Evolutionary conservation across 129 eudicot genomes (phyloP).

Genomic region (Smallanthus sonchifolius): DNA sequence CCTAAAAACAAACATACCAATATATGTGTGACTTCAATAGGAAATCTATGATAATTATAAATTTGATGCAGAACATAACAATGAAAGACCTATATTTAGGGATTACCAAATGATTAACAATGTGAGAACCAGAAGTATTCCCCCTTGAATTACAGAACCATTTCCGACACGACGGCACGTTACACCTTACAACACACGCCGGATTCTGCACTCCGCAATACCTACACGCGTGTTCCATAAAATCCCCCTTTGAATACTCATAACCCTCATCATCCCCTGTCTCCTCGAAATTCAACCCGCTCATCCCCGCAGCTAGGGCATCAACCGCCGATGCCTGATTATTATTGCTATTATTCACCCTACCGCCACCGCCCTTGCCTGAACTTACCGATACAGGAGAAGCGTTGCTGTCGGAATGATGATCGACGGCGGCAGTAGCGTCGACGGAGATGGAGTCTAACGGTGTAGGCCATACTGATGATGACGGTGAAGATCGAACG

Average conservation of each 20-base stretch:
- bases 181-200: constrained; percentile 95
- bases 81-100: not conserved
- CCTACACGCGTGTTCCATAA: constrained; percentile 78
- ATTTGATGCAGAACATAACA: not conserved
- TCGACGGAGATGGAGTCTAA: constrained; percentile 50
- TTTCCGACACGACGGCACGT: constrained; percentile 85
- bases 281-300: constrained; percentile 89
- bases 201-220: constrained; percentile 95
- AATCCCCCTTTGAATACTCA: constrained; percentile 78
- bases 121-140: constrained; percentile 93
- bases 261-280: constrained; percentile 80
- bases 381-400: constrained; percentile 45
- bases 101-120: constrained; percentile 84
- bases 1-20: constrained; percentile 1
- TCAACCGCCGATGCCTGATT: constrained; percentile 64
- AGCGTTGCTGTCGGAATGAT: constrained; percentile 45
- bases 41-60: not conserved
- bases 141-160: constrained; percentile 97
- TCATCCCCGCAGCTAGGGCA: constrained; percentile 91
- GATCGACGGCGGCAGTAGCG: constrained; percentile 42
- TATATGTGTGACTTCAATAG: not conserved
- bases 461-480: constrained; percentile 64
- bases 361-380: constrained; percentile 29
- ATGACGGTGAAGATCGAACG: constrained; percentile 40
- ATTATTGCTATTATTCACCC: constrained; percentile 21